Evolutionary conservation across 2,329 filamentous ascomycete species (phyloP).

Genomic region (Stagonosporopsis vannaccii): DNA sequence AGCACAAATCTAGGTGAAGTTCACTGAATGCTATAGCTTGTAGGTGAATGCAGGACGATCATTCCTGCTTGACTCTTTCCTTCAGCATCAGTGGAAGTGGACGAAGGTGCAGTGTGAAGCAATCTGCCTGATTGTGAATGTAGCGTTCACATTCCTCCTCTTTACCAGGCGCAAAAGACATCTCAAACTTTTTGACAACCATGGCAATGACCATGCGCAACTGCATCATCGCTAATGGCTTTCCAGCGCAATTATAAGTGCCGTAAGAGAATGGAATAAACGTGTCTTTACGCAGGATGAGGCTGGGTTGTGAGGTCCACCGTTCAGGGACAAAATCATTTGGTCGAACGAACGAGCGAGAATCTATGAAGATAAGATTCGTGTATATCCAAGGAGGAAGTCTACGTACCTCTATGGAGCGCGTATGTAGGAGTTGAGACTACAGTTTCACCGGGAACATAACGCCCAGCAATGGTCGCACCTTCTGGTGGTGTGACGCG

Average conservation of each 20-base stretch:
- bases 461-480: conserved; percentile 24
- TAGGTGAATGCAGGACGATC: neutral
- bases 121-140: conserved; percentile 23
- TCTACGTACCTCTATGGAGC: conserved; percentile 16
- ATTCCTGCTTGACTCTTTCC: neutral
- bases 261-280: conserved; percentile 76
- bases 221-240: conserved; percentile 23
- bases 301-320: conserved; percentile 18
- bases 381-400: neutral
- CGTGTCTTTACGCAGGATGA: conserved; percentile 53
- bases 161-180: conserved; percentile 12
- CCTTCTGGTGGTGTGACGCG: conserved; percentile 36
- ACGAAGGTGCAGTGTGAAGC: conserved; percentile 19
- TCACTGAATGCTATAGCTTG: neutral
- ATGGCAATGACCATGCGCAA: conserved; percentile 20
- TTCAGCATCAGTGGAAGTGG: conserved; percentile 17
- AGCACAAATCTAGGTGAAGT: neutral
- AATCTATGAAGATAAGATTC: conserved; percentile 16
- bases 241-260: conserved; percentile 67
- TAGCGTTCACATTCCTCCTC: conserved; percentile 10
- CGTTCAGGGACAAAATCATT: conserved; percentile 29
- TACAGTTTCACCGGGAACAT: conserved; percentile 31
- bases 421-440: conserved; percentile 25
- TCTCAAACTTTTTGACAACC: conserved; percentile 7
- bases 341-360: conserved; percentile 22